Evolutionary conservation across 345 rosid species (phyloP), one percentile per base, ranked within the genome.

Genomic region (Leavenworthia alabamica): DNA sequence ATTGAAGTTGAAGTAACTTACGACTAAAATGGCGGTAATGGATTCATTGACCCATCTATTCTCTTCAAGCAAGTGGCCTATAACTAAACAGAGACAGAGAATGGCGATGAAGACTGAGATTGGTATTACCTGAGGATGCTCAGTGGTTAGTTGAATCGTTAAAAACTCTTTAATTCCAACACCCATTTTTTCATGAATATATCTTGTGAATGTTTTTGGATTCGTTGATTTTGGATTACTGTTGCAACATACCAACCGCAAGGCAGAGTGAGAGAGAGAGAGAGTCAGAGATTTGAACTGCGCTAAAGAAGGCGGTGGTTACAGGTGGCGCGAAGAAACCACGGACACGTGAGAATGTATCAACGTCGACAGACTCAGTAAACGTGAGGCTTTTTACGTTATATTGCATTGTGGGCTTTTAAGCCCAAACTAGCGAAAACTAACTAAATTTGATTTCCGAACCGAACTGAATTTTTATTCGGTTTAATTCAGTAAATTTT

Each of bases 21-120:
- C 97, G n/a, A 83, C 77, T 17, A 83, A 26, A 64, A 91, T 91
- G 82, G 96, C 95, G 29, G 88, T 83, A 59, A 86, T 84, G 76
- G 98, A 91, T 75, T 86, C 98, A 49, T 86, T 91, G 56, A 88
- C 86, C 98, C 95, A 91, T 8, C 87, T 79, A 48, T 78, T 91
- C 52, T 84, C 92, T 77, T 88, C 98, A 8, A 88, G 88, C 50
- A 91, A 73, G 82, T 88, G 96, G 14, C 98, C 96, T 24, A 88
- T 64, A 6, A 88, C 61, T 32, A 91, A 64, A 68, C 96, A 91
- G 12, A 91, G 73, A 62, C 88, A 86, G 42, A 91, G 84, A 56
- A 91, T 70, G 35, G 85, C 90, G 16, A 91, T 85, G 71, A 91
- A 86, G 15, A 91, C 44, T n/a, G 89, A 72, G 7, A 88, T 73